These are phyloP conservation scores for Verruconis gallopava DNA, from an alignment of 2,329 filamentous ascomycete genomes.

Conservation along the genomic window DNA sequence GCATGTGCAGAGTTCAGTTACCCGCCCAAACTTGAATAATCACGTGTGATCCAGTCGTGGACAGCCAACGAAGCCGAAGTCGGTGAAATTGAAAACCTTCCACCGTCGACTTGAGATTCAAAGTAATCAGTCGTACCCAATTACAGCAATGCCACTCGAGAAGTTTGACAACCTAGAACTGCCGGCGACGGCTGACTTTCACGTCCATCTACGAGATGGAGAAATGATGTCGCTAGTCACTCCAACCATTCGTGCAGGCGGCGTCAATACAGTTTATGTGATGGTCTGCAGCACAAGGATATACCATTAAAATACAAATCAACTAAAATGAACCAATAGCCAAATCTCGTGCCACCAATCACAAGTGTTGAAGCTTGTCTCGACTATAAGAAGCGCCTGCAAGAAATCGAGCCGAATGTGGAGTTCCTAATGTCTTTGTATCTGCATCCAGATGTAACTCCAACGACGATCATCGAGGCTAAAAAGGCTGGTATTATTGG, in stretches of 20 bases:
- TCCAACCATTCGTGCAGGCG: slow-evolving; percentile 37
- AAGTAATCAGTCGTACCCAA: no score
- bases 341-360: slow-evolving; percentile 38
- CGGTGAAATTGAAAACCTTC: no score
- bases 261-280: slow-evolving; percentile 41
- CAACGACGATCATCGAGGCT: slow-evolving; percentile 53
- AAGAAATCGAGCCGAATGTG: slow-evolving; percentile 34
- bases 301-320: background rate
- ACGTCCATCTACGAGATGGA: slow-evolving; percentile 39
- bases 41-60: no score
- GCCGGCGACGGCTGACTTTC: slow-evolving; percentile 37
- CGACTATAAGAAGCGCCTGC: slow-evolving; percentile 31
- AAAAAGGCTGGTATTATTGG: slow-evolving; percentile 58
- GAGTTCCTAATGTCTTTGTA: slow-evolving; percentile 40
- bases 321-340: slow-evolving; percentile 20
- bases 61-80: no score
- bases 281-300: slow-evolving; percentile 31
- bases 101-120: no score
- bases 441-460: slow-evolving; percentile 35
- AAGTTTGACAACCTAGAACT: slow-evolving; percentile 32
- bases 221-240: slow-evolving; percentile 39
- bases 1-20: no score
- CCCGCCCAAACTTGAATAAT: no score
- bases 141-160: slow-evolving; percentile 29
- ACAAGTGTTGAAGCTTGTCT: slow-evolving; percentile 35